Evolutionary conservation across 306 rosid genomes (phyloP).

Genomic region (Alnus rubra): DNA sequence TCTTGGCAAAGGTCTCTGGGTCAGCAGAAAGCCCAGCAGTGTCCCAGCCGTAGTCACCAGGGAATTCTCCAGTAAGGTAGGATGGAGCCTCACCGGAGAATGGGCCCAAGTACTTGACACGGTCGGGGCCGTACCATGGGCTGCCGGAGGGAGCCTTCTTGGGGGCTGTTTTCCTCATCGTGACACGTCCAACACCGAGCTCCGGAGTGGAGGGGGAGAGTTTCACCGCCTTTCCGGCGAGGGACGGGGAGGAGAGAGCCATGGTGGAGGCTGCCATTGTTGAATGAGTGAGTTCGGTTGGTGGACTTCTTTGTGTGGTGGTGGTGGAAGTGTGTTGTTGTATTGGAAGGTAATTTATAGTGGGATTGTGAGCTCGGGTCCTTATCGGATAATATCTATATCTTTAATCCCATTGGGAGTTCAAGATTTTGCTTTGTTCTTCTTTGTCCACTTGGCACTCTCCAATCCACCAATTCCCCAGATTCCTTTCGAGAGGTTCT

Average conservation of each 20-base stretch:
- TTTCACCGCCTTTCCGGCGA: slow-evolving; percentile 52
- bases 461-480: slow-evolving; percentile 17
- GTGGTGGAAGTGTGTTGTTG: neutral
- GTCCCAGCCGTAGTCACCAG: slow-evolving; percentile 74
- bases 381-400: slow-evolving; percentile 40
- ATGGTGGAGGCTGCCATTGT: slow-evolving; percentile 57
- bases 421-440: slow-evolving; percentile 18
- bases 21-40: slow-evolving; percentile 72
- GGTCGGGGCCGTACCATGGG: slow-evolving; percentile 76
- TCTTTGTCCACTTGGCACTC: slow-evolving; percentile 18
- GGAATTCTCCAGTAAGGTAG: slow-evolving; percentile 61
- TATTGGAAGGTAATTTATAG: neutral
- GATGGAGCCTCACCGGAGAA: slow-evolving; percentile 60
- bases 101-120: slow-evolving; percentile 70
- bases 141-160: slow-evolving; percentile 43
- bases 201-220: slow-evolving; percentile 34
- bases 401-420: slow-evolving; percentile 37
- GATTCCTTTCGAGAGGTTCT: neutral
- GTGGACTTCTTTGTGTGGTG: neutral
- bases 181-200: slow-evolving; percentile 31
- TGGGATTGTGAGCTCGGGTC: neutral
- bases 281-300: neutral
- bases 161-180: slow-evolving; percentile 42
- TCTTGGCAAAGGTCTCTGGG: slow-evolving; percentile 59
- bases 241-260: slow-evolving; percentile 62